These are phyloP conservation scores for Akanthomyces uredinophilus DNA, from an alignment of 2,329 filamentous ascomycete genomes.

Conservation along the genomic window DNA sequence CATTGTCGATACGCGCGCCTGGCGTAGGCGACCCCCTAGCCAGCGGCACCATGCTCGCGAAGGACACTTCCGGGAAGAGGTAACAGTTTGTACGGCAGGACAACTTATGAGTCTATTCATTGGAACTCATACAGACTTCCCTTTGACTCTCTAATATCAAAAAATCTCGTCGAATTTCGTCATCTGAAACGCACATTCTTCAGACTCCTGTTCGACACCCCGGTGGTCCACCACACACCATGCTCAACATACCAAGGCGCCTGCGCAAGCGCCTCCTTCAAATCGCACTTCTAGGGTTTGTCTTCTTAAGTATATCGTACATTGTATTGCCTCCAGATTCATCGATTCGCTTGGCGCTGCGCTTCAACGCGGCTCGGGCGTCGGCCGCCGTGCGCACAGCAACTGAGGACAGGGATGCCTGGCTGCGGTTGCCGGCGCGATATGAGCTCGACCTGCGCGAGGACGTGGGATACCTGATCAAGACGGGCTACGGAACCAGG, in stretches of 20 bases:
- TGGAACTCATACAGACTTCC: neutral
- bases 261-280: conserved; percentile 26
- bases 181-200: neutral
- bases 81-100: neutral
- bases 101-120: neutral
- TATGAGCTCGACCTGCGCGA: conserved; percentile 39
- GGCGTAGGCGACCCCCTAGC: neutral
- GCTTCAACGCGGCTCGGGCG: conserved; percentile 31
- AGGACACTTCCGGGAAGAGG: neutral
- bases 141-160: neutral
- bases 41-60: neutral
- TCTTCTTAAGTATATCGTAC: conserved; percentile 24
- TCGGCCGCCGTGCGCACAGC: conserved; percentile 26
- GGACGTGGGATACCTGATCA: conserved; percentile 48
- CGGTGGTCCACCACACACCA: conserved; percentile 1
- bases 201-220: neutral
- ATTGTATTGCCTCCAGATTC: conserved; percentile 30
- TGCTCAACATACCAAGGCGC: conserved; percentile 25
- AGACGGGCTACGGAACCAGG: conserved; percentile 52
- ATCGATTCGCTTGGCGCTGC: conserved; percentile 27
- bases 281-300: conserved; percentile 20
- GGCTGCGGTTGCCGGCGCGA: conserved; percentile 35
- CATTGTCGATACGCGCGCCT: neutral
- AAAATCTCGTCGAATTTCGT: neutral
- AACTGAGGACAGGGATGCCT: conserved; percentile 33